Evolutionary conservation across 2,329 filamentous ascomycete species (phyloP).

Genomic region (Geosmithia flava): DNA sequence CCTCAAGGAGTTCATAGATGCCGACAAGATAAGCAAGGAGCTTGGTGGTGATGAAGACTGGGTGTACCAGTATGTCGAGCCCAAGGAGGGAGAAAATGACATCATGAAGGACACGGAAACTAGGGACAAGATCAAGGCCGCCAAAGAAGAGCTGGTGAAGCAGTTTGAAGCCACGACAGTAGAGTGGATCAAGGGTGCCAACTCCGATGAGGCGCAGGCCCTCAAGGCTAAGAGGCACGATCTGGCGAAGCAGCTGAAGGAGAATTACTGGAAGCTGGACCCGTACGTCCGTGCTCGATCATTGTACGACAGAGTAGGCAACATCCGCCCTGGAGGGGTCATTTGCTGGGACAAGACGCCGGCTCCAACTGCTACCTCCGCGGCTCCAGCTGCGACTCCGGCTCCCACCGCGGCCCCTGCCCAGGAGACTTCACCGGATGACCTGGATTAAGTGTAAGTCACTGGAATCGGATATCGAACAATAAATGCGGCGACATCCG

Average conservation of each 20-base stretch:
- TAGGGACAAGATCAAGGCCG: constrained; percentile 48
- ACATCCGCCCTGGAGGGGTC: constrained; percentile 55
- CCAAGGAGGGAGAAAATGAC: constrained; percentile 62
- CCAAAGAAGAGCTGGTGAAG: constrained; percentile 52
- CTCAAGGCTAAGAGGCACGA: constrained; percentile 45
- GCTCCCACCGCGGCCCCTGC: constrained; percentile 3
- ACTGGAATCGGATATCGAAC: not conserved
- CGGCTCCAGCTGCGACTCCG: constrained; percentile 3
- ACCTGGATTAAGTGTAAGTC: constrained; percentile 25
- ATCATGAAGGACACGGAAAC: constrained; percentile 54
- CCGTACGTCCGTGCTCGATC: constrained; percentile 73
- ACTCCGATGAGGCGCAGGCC: constrained; percentile 29
- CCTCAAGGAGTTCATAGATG: constrained; percentile 63
- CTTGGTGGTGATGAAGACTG: constrained; percentile 80
- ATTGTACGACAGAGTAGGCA: constrained; percentile 72
- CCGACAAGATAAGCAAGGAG: constrained; percentile 62
- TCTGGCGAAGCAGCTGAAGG: constrained; percentile 50
- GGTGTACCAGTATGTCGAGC: constrained; percentile 73
- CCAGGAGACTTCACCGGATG: constrained; percentile 25
- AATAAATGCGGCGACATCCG: not conserved
- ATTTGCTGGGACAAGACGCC: constrained; percentile 51
- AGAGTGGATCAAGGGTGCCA: constrained; percentile 51
- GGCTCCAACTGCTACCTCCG: constrained; percentile 4
- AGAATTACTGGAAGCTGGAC: constrained; percentile 83
- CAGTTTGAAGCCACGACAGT: constrained; percentile 65